These are phyloP conservation scores for Phytopythium boreale DNA, from an alignment of 352 stramenopile species.

Conservation along the genomic window DNA sequence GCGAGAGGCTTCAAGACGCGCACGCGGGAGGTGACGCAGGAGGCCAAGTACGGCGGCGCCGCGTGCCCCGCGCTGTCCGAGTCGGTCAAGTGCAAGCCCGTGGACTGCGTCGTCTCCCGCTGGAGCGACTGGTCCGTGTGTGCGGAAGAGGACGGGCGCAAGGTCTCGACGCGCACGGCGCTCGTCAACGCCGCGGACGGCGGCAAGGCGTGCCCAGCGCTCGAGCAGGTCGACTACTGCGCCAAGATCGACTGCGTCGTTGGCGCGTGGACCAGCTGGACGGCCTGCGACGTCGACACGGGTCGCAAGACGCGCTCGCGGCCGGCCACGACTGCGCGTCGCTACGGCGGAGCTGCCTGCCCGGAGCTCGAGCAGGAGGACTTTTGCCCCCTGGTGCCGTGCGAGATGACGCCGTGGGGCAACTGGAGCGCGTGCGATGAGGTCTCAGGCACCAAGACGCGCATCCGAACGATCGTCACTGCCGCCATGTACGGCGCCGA, in stretches of 20 bases:
- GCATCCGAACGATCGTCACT: slow-evolving; percentile 17
- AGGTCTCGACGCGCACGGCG: slow-evolving; percentile 31
- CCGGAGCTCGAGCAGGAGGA: slow-evolving; percentile 20
- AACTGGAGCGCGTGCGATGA: slow-evolving; percentile 41
- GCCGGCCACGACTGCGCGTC: slow-evolving; percentile 15
- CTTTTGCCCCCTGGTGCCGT: slow-evolving; percentile 37
- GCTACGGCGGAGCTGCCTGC: slow-evolving; percentile 33
- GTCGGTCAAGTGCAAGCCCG: slow-evolving; percentile 47
- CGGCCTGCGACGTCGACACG: slow-evolving; percentile 28
- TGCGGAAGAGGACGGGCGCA: slow-evolving; percentile 26
- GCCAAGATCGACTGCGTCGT: slow-evolving; percentile 43
- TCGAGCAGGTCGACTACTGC: slow-evolving; percentile 38
- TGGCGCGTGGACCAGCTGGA: slow-evolving; percentile 30
- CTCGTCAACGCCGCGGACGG: slow-evolving; percentile 30
- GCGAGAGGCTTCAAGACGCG: slow-evolving; percentile 28
- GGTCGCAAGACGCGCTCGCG: slow-evolving; percentile 33
- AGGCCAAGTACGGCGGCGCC: slow-evolving; percentile 26
- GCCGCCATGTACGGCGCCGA: slow-evolving; percentile 24
- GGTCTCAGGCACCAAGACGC: slow-evolving; percentile 24
- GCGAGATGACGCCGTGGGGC: slow-evolving; percentile 30
- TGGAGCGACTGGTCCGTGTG: slow-evolving; percentile 42
- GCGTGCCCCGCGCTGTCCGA: slow-evolving; percentile 31
- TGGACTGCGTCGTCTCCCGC: slow-evolving; percentile 44
- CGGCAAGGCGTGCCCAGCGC: slow-evolving; percentile 31
- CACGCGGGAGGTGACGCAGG: slow-evolving; percentile 18